Evolutionary conservation across 1,284 basidiomycete species (phyloP).

Genomic region (Ceratorhiza oryzae-sativae): DNA sequence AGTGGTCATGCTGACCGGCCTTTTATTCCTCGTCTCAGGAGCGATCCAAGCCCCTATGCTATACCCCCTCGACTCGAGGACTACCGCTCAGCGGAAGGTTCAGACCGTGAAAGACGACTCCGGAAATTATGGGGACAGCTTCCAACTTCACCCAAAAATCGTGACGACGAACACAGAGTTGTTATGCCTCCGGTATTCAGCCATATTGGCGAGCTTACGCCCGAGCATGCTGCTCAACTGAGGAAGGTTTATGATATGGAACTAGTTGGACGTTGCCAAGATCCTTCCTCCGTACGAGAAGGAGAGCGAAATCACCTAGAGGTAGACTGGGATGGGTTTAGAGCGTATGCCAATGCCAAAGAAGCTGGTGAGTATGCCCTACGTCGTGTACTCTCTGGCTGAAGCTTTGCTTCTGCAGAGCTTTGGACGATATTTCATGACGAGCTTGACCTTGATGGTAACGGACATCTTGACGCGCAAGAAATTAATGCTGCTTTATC

Average conservation of each 20-base stretch:
- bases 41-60: slow-evolving; percentile 28
- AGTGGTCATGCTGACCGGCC: slow-evolving; percentile 36
- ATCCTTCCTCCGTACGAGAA: slow-evolving; percentile 58
- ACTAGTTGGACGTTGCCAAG: slow-evolving; percentile 64
- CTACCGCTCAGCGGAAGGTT: slow-evolving; percentile 69
- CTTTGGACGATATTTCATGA: slow-evolving; percentile 90
- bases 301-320: slow-evolving; percentile 46
- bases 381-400: slow-evolving; percentile 44
- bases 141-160: slow-evolving; percentile 48
- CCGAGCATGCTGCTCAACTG: slow-evolving; percentile 72
- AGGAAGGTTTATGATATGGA: slow-evolving; percentile 80
- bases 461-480: slow-evolving; percentile 76
- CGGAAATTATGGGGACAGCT: slow-evolving; percentile 68
- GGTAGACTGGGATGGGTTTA: slow-evolving; percentile 80
- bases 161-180: slow-evolving; percentile 47
- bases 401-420: slow-evolving; percentile 60
- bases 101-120: slow-evolving; percentile 65
- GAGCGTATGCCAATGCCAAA: slow-evolving; percentile 75
- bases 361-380: slow-evolving; percentile 63
- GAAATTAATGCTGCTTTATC: slow-evolving; percentile 75
- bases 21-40: slow-evolving; percentile 31
- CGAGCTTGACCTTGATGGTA: slow-evolving; percentile 84
- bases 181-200: slow-evolving; percentile 45
- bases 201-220: slow-evolving; percentile 58
- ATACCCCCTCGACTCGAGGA: slow-evolving; percentile 55